Conservation (phyloP, 2,329 filamentous ascomycete genomes). For the Penicillium sp. region DNA sequence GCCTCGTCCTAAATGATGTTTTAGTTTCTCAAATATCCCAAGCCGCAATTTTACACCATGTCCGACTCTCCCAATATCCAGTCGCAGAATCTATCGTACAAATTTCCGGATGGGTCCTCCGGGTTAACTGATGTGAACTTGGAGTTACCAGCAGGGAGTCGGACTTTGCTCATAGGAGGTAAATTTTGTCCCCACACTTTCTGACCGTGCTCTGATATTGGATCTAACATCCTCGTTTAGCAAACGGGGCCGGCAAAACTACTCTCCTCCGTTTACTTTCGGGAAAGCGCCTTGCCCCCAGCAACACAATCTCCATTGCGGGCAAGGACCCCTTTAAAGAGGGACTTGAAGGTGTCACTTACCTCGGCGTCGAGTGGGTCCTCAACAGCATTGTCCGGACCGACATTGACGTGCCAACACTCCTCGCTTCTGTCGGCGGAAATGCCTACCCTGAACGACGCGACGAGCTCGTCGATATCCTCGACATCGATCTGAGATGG, state of each 20-base stretch:
- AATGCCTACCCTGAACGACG: constrained; percentile 79
- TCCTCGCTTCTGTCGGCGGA: constrained; percentile 84
- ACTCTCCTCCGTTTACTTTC: constrained; percentile 92
- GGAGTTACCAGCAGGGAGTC: constrained; percentile 77
- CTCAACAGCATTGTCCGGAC: constrained; percentile 94
- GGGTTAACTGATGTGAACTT: constrained; percentile 77
- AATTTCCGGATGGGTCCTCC: constrained; percentile 82
- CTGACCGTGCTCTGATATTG: not conserved
- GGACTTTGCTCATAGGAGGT: constrained; percentile 90
- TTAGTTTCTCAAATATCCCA: not conserved
- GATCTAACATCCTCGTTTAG: constrained; percentile 44
- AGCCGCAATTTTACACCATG: constrained; percentile 22
- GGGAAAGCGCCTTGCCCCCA: constrained; percentile 89
- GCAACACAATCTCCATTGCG: constrained; percentile 73
- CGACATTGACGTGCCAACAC: constrained; percentile 87
- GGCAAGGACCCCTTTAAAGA: constrained; percentile 92
- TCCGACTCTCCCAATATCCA: constrained; percentile 62
- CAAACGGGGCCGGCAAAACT: constrained; percentile 97
- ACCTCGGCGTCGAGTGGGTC: constrained; percentile 97
- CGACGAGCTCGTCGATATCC: constrained; percentile 83
- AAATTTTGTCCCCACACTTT: constrained; percentile 27
- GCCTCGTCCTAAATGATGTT: not conserved
- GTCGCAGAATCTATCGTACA: constrained; percentile 80
- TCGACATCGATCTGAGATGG: constrained; percentile 92
- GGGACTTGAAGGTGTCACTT: constrained; percentile 90